phyloP scores from a whole-genome alignment of 2,329 filamentous ascomycete species.

The Delphinella strobiligena region DNA sequence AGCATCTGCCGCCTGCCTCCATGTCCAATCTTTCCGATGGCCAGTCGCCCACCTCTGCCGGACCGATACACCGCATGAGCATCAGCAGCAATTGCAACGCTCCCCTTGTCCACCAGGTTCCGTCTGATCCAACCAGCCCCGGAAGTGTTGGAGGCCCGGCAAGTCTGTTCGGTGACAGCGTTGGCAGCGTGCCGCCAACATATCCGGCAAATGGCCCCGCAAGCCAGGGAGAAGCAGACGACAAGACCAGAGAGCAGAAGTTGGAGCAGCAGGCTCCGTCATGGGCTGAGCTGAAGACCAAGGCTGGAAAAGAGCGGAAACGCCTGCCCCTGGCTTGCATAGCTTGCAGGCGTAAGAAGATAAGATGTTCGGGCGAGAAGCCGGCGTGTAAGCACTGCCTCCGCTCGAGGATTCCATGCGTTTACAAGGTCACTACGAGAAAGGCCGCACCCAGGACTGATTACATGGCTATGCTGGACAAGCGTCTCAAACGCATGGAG shows the following conservation, averaged over 20 bases:
- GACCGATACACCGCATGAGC: constrained; percentile 18
- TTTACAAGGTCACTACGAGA: constrained; percentile 91
- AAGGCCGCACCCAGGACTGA: constrained; percentile 92
- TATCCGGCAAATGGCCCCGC: constrained; percentile 3
- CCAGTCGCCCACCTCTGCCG: constrained; percentile 22
- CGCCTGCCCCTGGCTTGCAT: constrained; percentile 88
- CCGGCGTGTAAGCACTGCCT: constrained; percentile 95
- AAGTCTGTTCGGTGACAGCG: constrained; percentile 1
- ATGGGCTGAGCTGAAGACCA: constrained; percentile 43
- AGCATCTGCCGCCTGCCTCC: constrained; percentile 5
- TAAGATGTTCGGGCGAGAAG: constrained; percentile 93
- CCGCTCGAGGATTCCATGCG: constrained; percentile 83
- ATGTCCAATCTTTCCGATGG: constrained; percentile 13
- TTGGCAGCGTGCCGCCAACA: neutral
- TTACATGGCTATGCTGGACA: constrained; percentile 98
- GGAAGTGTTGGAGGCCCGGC: constrained; percentile 4
- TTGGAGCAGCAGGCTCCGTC: constrained; percentile 26
- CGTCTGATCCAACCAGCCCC: constrained; percentile 20
- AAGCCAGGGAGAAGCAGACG: constrained; percentile 6
- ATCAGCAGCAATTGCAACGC: constrained; percentile 17
- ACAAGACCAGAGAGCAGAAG: constrained; percentile 16
- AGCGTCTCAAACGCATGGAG: constrained; percentile 91
- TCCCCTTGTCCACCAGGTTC: constrained; percentile 16
- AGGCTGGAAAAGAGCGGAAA: constrained; percentile 89
- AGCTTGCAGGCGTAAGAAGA: constrained; percentile 92